Base-by-base conservation (phyloP, 2,329 filamentous ascomycete genomes). In the Phialophora expanda region DNA sequence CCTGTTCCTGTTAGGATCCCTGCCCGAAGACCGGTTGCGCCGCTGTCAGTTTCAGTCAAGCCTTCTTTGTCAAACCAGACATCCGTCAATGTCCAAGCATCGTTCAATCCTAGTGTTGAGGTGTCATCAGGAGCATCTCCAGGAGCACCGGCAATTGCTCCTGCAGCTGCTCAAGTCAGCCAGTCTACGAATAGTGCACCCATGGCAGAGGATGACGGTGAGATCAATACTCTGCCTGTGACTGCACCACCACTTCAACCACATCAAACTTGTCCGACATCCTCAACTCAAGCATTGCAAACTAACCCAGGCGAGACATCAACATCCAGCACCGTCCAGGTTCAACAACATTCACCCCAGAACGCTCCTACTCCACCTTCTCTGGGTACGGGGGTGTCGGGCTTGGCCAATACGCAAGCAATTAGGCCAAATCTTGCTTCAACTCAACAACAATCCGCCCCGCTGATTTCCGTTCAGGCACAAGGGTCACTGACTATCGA, bases 31-130 rank as follows among this genome's bases (percentile, higher is more conserved):
- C 57, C 57, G 32, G 38, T 50, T 6, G 17, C 9, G 12, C 38
- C 44, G 9, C 11, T 26, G 17, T 48, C 57, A 22, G n/a, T 50
- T 55, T 55, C 53, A 7, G 17, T 34, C 14, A 28, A n/a, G 4
- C 53, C 53, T 30, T 34, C 53, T 12, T 24, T 51, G 12, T 51
- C 48, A 22, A 51, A 51, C 48, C 22, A 26, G 17, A 28, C 53
- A 20, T 32, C 28, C n/a, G n/a, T 30, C n/a, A 34, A 55, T 17
- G 11, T 55, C 17, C 53, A 55, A 34, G 28, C 48, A 55, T 28
- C 24, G 34, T 32, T 24, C 24, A 12, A 28, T 24, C 48, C 48
- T 8, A 12, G 26, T 7, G 17, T n/a, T 34, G 17, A 11, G 11
- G 14, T 30, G 7, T 14, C 17, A 55, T 32, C 53, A 51, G 26